Evolutionary conservation across 1,284 basidiomycete species (phyloP).

Genomic region (Macrocystidia cucumis): DNA sequence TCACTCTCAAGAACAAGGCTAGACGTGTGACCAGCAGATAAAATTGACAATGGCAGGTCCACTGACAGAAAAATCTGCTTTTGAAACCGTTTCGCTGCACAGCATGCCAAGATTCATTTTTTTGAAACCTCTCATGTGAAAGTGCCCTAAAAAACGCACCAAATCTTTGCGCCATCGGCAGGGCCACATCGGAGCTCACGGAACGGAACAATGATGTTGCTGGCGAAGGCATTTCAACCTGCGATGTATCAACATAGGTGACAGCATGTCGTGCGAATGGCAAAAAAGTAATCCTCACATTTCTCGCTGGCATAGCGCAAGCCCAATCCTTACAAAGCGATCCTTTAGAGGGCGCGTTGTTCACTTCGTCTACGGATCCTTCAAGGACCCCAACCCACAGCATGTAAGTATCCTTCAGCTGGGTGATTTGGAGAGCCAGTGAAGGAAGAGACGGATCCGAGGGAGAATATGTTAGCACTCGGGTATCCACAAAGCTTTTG

Average conservation of each 20-base stretch:
- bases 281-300: conserved; percentile 18
- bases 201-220: conserved; percentile 65
- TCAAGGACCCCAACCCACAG: conserved; percentile 72
- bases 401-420: conserved; percentile 70
- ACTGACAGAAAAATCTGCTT: conserved; percentile 68
- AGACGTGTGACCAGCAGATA: conserved; percentile 36
- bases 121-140: conserved; percentile 10
- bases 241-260: conserved; percentile 8
- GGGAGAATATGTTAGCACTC: conserved; percentile 37
- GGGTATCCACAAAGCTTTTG: conserved; percentile 31
- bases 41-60: conserved; percentile 43
- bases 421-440: conserved; percentile 64
- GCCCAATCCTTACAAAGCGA: conserved; percentile 73
- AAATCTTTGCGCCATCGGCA: conserved; percentile 71
- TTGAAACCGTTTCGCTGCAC: conserved; percentile 49
- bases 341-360: conserved; percentile 41
- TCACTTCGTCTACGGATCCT: conserved; percentile 36
- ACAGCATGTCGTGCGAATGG: conserved; percentile 4
- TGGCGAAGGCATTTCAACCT: conserved; percentile 35
- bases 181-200: conserved; percentile 54
- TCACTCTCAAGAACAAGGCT: conserved; percentile 47
- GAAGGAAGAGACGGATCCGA: conserved; percentile 43
- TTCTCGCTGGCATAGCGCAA: conserved; percentile 66
- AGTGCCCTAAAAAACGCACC: conserved; percentile 39
- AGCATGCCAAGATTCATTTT: conserved; percentile 5